A percentile compares a stretch with the other conserved stretches of the same genome.
These are phyloP conservation scores for Leavenworthia alabamica DNA, from an alignment of 345 rosid species.

Conservation along the genomic window DNA sequence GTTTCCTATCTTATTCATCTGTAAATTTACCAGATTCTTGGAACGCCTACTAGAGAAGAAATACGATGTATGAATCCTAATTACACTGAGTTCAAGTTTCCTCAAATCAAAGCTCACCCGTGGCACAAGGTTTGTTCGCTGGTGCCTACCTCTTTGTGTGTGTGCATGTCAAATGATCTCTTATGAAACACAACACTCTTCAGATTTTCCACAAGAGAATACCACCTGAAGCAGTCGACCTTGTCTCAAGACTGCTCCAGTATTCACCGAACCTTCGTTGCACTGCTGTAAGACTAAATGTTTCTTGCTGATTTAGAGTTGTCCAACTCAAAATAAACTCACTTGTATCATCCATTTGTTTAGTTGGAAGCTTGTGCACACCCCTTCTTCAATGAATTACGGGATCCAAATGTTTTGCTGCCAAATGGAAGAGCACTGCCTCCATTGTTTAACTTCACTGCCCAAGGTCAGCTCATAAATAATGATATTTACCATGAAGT, in stretches of 20 bases:
- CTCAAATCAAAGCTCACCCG: slow-evolving; percentile 98
- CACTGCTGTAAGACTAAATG: slow-evolving; percentile 29
- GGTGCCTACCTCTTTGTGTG: no score
- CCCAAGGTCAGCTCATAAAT: slow-evolving; percentile 61
- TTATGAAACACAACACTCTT: slow-evolving; percentile 13
- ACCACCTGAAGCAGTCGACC: slow-evolving; percentile 41
- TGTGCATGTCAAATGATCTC: slow-evolving; percentile 13
- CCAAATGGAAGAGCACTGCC: slow-evolving; percentile 90
- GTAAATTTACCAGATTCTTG: slow-evolving; percentile 54
- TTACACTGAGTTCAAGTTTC: slow-evolving; percentile 93
- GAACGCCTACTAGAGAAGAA: slow-evolving; percentile 97
- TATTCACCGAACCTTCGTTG: slow-evolving; percentile 38
- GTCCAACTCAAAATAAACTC: not conserved
- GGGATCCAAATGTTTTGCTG: slow-evolving; percentile 68
- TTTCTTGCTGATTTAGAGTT: not conserved
- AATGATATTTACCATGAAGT: not conserved
- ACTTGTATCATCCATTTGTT: not conserved
- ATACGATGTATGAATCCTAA: slow-evolving; percentile 98
- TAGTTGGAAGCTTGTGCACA: slow-evolving; percentile 99
- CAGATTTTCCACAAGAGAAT: slow-evolving; percentile 36
- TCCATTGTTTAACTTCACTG: slow-evolving; percentile 78
- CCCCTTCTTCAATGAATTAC: slow-evolving; percentile 81
- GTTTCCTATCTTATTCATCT: not conserved
- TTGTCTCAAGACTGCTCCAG: slow-evolving; percentile 36
- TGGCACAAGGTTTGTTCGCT: slow-evolving; percentile 67